Conservation (phyloP, 1,284 basidiomycete genomes). For the Polyporus tsugae region DNA sequence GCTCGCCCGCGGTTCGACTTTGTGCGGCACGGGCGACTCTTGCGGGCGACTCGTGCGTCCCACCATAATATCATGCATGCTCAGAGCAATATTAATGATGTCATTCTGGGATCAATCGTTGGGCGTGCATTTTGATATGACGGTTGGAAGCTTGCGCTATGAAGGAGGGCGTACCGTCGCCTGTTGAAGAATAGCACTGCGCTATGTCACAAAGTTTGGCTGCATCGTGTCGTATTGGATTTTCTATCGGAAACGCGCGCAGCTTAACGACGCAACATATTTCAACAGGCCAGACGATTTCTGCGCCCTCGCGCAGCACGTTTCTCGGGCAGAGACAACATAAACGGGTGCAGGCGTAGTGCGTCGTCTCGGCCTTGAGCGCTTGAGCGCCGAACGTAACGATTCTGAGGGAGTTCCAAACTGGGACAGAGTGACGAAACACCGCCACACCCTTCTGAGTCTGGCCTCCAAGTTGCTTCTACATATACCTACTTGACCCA, state of each 20-base stretch:
- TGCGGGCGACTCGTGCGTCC: background rate
- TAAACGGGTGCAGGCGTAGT: background rate
- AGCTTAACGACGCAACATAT: background rate
- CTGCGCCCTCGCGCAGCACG: background rate
- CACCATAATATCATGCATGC: background rate
- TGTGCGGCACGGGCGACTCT: background rate
- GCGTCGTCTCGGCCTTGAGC: background rate
- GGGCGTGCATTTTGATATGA: background rate
- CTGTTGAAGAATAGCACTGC: background rate
- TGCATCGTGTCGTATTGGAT: background rate
- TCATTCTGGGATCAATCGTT: background rate
- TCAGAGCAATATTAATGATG: background rate
- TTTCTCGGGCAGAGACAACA: background rate
- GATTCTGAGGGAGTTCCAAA: background rate
- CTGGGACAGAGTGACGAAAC: background rate
- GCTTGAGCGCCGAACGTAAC: background rate
- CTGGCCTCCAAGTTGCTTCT: background rate
- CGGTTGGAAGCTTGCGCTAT: background rate
- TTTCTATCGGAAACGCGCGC: background rate
- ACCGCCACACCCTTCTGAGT: background rate
- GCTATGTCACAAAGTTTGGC: background rate
- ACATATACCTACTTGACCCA: too few species aligned
- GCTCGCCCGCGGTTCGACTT: background rate
- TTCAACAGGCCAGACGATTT: background rate
- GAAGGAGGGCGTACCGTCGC: background rate